Percentiles rank a stretch among this genome's conserved stretches.
Conservation (phyloP, 768 basidiomycete genomes). For the Asterophora lycoperdoides region DNA sequence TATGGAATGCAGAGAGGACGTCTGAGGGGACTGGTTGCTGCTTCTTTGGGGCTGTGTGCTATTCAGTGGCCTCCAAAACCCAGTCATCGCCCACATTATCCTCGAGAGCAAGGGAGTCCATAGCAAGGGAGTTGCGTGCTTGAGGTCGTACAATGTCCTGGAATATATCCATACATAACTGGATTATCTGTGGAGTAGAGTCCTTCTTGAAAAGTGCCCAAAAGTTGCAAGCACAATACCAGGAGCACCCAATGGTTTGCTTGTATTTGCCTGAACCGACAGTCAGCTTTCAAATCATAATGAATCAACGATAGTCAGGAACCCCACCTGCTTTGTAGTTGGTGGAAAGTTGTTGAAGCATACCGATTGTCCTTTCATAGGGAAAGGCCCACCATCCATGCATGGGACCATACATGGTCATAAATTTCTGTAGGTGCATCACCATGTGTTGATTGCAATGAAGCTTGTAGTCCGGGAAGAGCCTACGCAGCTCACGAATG, state of each 20-base stretch:
- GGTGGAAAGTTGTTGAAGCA: slow-evolving; percentile 27
- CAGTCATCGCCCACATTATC: neutral
- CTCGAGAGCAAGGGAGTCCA: neutral
- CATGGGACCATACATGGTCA: slow-evolving; percentile 29
- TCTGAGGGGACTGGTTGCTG: neutral
- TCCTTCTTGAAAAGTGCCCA: slow-evolving; percentile 12
- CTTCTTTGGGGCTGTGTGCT: neutral
- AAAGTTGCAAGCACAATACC: slow-evolving; percentile 14
- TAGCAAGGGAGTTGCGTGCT: neutral
- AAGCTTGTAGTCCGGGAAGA: slow-evolving; percentile 16
- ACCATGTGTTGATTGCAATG: slow-evolving; percentile 26
- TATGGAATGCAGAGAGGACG: neutral
- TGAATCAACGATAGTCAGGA: neutral
- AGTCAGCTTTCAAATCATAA: neutral
- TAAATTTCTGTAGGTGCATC: slow-evolving; percentile 24
- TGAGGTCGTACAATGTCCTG: slow-evolving; percentile 6
- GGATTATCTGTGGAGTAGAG: slow-evolving; percentile 4
- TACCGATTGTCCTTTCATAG: slow-evolving; percentile 33
- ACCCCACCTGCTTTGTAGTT: slow-evolving; percentile 24
- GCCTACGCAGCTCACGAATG: slow-evolving; percentile 8
- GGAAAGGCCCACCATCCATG: slow-evolving; percentile 37
- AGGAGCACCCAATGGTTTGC: slow-evolving; percentile 12
- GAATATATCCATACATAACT: slow-evolving; percentile 2
- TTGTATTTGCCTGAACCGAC: slow-evolving; percentile 9
- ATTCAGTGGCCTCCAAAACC: neutral